Evolutionary conservation across 257 asterid genomes (phyloP), one percentile per base, ranked within the genome.

Genomic region (Fraxinus pennsylvanica): DNA sequence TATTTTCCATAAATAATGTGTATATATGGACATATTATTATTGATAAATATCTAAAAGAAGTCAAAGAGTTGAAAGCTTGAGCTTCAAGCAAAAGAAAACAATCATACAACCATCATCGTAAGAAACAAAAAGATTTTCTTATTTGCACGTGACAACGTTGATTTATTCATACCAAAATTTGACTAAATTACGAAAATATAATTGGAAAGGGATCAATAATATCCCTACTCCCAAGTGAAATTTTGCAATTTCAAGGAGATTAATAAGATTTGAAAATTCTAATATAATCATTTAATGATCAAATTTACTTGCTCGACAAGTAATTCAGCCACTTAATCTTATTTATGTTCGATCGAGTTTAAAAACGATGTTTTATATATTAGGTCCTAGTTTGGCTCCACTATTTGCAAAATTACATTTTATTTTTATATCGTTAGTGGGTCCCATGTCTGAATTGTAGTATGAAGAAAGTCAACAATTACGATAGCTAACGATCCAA

Each of bases 61-160:
- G 70, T 29, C 76, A 70, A 78, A 71, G 75, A 70, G 35, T 38
- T 14, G 22, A 33, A 81, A 76, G 81, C 89, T 85, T 87, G 87
- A 39, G 84, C 83, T 72, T 80, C 75, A 89, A 87, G 91, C 66
- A 84, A 80, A 81, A 75, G 83, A 71, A 78, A 81, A 27, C 14
- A n/a, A 21, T 8, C 29, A 9, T 59, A 59, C 30, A 21, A 8
- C 2, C 12, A 21, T 1, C 5, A 59, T 59, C 67, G 67, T 8
- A 21, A 21, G 30, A 59, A 59, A 59, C 67, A 59, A 59, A 57
- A 59, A 9, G 29, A 2, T 59, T 59, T 59, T 22, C 67, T n/a
- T 2, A 9, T 59, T n/a, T 59, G 67, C 67, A 59, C 67, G 32
- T 8, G 30, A 6, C 32, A 59, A 59, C 67, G 7, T n/a, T 59